A percentile compares a stretch with the other conserved stretches of the same genome.
These are phyloP conservation scores for Saccharomycopsis sp. DNA, from an alignment of 805 yeast species.

Conservation along the genomic window DNA sequence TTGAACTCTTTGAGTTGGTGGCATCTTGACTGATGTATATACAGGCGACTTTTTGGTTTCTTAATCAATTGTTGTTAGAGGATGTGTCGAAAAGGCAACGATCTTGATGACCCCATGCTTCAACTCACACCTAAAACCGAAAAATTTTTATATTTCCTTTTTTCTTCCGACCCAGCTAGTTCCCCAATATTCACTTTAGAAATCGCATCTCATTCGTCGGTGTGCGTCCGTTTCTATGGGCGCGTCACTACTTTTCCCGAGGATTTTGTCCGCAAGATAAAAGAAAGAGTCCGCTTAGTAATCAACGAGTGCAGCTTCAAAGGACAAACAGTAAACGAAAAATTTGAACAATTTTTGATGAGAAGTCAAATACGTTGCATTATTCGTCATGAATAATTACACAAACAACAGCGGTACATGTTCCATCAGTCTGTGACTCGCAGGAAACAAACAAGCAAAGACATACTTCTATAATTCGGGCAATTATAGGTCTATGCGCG, in stretches of 20 bases:
- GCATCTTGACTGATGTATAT: constrained; percentile 23
- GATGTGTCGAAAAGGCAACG: too few relatives aligned
- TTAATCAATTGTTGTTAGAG: too few relatives aligned
- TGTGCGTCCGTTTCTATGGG: neutral
- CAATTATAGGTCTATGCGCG: too few relatives aligned
- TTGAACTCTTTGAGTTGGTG: constrained; percentile 60
- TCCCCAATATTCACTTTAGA: too few relatives aligned
- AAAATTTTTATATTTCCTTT: neutral
- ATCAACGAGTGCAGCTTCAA: neutral
- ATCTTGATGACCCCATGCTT: too few relatives aligned
- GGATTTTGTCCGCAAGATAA: too few relatives aligned
- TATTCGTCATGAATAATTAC: neutral
- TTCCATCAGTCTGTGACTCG: neutral
- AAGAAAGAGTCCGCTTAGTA: too few relatives aligned
- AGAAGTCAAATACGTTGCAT: neutral
- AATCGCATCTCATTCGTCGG: neutral
- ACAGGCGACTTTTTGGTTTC: neutral
- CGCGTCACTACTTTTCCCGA: too few relatives aligned
- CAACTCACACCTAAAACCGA: too few relatives aligned
- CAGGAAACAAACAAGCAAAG: too few relatives aligned
- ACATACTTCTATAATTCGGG: neutral
- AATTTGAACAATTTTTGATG: neutral
- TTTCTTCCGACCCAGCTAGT: neutral
- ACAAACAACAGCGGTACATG: neutral
- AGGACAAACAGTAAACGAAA: neutral